These are phyloP conservation scores for Vitellaria paradoxa DNA, from an alignment of 179 eudicot species.

Conservation along the genomic window DNA sequence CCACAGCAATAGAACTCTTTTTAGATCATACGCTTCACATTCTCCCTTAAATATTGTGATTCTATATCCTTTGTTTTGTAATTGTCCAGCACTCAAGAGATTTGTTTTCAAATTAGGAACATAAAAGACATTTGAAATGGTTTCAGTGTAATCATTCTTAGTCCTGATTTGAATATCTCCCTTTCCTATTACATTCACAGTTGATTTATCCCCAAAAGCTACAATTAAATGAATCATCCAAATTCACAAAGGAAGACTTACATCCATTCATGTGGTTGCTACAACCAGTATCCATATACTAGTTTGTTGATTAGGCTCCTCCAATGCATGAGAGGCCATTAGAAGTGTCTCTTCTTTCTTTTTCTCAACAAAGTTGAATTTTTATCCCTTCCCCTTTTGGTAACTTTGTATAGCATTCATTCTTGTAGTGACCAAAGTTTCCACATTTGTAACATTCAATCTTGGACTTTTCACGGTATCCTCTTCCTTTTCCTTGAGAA, in stretches of 20 bases:
- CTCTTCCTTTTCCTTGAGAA: not conserved
- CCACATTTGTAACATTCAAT: not conserved
- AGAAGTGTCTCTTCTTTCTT: not conserved
- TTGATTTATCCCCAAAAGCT: not conserved
- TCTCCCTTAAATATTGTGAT: too few relatives aligned
- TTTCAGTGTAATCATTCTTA: too few relatives aligned
- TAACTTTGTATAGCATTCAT: not conserved
- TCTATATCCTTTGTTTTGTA: too few relatives aligned
- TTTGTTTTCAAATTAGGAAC: too few relatives aligned
- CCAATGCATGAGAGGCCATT: not conserved
- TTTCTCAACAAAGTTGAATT: not conserved
- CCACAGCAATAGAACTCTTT: too few relatives aligned
- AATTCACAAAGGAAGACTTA: not conserved
- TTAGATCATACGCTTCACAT: too few relatives aligned
- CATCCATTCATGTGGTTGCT: conserved; percentile 4
- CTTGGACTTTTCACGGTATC: not conserved
- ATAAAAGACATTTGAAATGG: too few relatives aligned
- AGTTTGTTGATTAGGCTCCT: not conserved
- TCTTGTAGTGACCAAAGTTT: not conserved
- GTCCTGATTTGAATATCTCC: not conserved
- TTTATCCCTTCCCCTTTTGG: not conserved
- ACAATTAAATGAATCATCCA: not conserved
- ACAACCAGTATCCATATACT: not conserved
- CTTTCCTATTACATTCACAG: not conserved
- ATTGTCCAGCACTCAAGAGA: too few relatives aligned